phyloP scores from a whole-genome alignment of 2,329 filamentous ascomycete species.

The Diaporthe batatas region DNA sequence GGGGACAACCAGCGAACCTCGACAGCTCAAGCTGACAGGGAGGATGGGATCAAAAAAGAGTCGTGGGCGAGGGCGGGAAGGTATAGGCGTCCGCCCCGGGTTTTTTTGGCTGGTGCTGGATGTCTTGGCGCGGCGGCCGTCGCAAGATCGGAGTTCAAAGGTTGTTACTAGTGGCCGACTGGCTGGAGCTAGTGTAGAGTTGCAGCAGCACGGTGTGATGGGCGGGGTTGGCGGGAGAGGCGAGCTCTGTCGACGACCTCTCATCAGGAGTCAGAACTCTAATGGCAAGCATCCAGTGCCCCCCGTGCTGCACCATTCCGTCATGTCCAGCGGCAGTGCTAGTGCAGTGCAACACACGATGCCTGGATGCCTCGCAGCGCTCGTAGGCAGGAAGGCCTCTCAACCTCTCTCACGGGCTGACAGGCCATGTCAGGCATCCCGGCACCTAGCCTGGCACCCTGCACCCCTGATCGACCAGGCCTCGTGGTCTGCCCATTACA shows the following conservation, averaged over 20 bases:
- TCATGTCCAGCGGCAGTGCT: slow-evolving; percentile 30
- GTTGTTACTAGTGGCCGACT: background rate
- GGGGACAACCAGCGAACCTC: slow-evolving; percentile 12
- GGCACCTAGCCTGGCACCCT: too few relatives aligned
- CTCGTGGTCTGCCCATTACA: slow-evolving; percentile 22
- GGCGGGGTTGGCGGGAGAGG: background rate
- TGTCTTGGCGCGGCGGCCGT: background rate
- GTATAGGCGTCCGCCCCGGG: slow-evolving; percentile 6
- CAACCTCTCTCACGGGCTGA: too few relatives aligned
- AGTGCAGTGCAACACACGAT: slow-evolving; percentile 27
- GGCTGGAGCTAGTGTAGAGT: slow-evolving; percentile 22
- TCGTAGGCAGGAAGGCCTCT: too few relatives aligned
- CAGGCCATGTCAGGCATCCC: too few relatives aligned
- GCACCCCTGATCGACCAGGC: background rate
- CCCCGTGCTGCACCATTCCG: slow-evolving; percentile 7
- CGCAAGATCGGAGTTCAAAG: background rate
- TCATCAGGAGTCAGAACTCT: slow-evolving; percentile 1
- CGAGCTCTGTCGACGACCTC: background rate
- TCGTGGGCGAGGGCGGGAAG: slow-evolving; percentile 19
- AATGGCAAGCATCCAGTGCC: background rate
- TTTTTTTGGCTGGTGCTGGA: background rate
- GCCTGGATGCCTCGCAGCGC: too few relatives aligned
- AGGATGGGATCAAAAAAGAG: background rate
- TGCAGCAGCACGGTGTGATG: slow-evolving; percentile 29
- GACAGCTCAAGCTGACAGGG: slow-evolving; percentile 19